Percentiles rank a stretch among this genome's conserved stretches.
Evolutionary conservation across 1,284 basidiomycete species (phyloP).

Genomic region (Trichosporon asahii): DNA sequence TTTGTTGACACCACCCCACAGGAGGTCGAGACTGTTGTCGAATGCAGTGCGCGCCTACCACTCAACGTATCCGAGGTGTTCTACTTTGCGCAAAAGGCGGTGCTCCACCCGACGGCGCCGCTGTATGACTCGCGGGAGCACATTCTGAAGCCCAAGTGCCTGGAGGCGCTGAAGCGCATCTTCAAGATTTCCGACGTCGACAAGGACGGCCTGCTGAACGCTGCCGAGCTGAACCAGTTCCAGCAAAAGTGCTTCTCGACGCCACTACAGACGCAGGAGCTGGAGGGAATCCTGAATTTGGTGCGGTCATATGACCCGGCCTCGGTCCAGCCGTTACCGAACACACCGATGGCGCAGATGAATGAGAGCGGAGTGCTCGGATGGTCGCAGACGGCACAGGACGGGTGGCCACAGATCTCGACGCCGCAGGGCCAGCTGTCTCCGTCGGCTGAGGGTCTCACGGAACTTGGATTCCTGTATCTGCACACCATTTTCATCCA

Average conservation of each 20-base stretch:
- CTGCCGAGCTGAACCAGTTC: conserved; percentile 91
- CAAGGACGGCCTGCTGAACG: conserved; percentile 88
- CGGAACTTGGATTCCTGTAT: conserved; percentile 89
- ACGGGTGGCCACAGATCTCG: conserved; percentile 3
- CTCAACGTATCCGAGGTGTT: conserved; percentile 98
- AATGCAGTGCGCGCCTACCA: conserved; percentile 85
- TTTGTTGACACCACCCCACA: conserved; percentile 42
- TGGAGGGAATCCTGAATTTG: conserved; percentile 85
- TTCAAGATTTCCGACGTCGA: conserved; percentile 94
- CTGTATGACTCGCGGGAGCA: conserved; percentile 96
- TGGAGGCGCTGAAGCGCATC: conserved; percentile 83
- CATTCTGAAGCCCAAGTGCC: conserved; percentile 80
- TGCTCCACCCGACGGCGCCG: conserved; percentile 93
- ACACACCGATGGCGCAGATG: conserved; percentile 17
- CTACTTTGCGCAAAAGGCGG: conserved; percentile 98
- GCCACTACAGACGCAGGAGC: conserved; percentile 84
- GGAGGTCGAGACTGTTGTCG: conserved; percentile 98
- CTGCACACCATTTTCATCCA: conserved; percentile 97
- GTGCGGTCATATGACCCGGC: conserved; percentile 65
- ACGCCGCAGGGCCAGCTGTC: conserved; percentile 21
- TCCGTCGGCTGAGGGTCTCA: conserved; percentile 62
- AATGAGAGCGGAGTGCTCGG: conserved; percentile 14
- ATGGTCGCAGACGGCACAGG: conserved; percentile 7
- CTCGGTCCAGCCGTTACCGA: conserved; percentile 44
- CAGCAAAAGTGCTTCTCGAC: conserved; percentile 96